Conservation (phyloP, 2,329 filamentous ascomycete species). For the Claviceps digitariae region DNA sequence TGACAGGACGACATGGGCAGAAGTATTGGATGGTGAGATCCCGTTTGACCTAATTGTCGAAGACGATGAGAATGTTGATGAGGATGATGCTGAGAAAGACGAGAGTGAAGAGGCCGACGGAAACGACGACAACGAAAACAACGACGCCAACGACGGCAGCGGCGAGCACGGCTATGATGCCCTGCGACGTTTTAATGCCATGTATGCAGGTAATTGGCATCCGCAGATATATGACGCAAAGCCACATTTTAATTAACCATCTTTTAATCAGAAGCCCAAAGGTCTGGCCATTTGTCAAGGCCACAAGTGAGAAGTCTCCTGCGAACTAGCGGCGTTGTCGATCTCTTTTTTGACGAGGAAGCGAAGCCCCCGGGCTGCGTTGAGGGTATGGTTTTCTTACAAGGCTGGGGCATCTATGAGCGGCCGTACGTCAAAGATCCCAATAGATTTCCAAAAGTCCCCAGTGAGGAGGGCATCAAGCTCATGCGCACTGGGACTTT, state of each 20-base stretch:
- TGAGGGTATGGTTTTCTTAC: no score
- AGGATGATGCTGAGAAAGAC: conserved; percentile 5
- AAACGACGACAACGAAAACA: conserved; percentile 12
- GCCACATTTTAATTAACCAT: neutral
- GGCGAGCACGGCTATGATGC: conserved; percentile 17
- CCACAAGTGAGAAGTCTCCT: conserved; percentile 28
- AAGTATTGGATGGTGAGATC: conserved; percentile 5
- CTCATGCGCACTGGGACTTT: conserved; percentile 77
- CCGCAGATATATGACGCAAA: neutral
- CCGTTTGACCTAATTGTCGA: conserved; percentile 12
- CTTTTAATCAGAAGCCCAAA: conserved; percentile 12
- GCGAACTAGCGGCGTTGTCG: conserved; percentile 23
- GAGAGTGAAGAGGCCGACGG: conserved; percentile 2
- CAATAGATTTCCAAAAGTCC: conserved; percentile 65
- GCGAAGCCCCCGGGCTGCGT: no score
- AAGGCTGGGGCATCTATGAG: no score
- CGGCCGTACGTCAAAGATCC: conserved; percentile 30
- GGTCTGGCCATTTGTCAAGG: conserved; percentile 18
- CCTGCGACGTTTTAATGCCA: conserved; percentile 21
- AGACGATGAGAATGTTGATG: conserved; percentile 8
- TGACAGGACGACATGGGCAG: conserved; percentile 1
- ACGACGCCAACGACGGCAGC: neutral
- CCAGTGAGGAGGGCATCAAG: conserved; percentile 60
- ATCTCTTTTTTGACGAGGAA: conserved; percentile 22
- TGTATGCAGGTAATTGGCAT: conserved; percentile 17